A percentile compares a stretch with the other conserved stretches of the same genome.
These are phyloP conservation scores for Quercus aquifolioides DNA, from an alignment of 306 rosid species.

Conservation along the genomic window DNA sequence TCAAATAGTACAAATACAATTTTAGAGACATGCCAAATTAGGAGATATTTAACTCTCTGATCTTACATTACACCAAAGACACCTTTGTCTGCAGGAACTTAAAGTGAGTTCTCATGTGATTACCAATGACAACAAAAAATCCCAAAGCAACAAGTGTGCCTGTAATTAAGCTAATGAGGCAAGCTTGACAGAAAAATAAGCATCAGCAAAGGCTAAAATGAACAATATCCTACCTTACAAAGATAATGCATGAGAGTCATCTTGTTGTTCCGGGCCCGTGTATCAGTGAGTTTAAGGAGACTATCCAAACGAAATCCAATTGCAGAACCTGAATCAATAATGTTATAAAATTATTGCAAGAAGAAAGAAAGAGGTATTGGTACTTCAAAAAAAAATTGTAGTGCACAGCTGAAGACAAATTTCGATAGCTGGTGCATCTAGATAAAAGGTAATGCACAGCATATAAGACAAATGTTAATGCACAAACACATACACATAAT, in stretches of 20 bases:
- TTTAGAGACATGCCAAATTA: background rate
- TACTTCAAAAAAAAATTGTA: background rate
- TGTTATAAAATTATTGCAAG: slow-evolving; percentile 15
- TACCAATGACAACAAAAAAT: background rate
- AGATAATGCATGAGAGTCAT: slow-evolving; percentile 99
- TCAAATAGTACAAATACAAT: background rate
- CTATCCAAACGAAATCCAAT: slow-evolving; percentile 98
- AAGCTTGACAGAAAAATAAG: background rate
- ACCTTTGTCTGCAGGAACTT: background rate
- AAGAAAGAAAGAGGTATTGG: slow-evolving; percentile 10
- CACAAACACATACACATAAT: background rate
- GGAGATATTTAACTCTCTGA: background rate
- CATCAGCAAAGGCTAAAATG: background rate
- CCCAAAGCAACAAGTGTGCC: background rate
- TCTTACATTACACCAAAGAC: background rate
- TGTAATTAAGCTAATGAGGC: background rate
- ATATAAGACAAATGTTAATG: slow-evolving; percentile 4
- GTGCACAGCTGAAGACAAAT: background rate
- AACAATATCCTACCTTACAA: slow-evolving; percentile 74
- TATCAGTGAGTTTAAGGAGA: slow-evolving; percentile 92
- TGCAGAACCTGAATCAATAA: slow-evolving; percentile 71
- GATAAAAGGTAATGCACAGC: background rate
- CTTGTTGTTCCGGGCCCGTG: slow-evolving; percentile 84
- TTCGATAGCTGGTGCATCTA: background rate
- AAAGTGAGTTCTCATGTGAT: background rate